phyloP scores from a whole-genome alignment of 805 yeast genomes.

The Yamadazyma sp. region DNA sequence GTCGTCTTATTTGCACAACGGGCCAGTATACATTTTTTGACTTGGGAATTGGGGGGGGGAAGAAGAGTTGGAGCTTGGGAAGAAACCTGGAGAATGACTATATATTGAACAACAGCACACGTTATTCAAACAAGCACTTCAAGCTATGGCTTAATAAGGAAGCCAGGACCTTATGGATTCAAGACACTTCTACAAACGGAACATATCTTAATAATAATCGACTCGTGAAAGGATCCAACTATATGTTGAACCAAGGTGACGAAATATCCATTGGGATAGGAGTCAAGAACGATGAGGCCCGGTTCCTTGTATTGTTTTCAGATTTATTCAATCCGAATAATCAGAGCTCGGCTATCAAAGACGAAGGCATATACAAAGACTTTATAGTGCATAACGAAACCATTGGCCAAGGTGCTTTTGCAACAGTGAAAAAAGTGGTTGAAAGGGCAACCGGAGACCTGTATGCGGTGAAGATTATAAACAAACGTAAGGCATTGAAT shows the following conservation, averaged over 20 bases:
- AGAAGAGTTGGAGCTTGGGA: constrained; percentile 68
- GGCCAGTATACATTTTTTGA: constrained; percentile 53
- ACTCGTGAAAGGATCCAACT: constrained; percentile 73
- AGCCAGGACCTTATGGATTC: constrained; percentile 56
- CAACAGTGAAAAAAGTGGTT: constrained; percentile 88
- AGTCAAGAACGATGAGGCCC: constrained; percentile 63
- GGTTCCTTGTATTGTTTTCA: constrained; percentile 53
- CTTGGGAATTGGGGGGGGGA: constrained; percentile 30
- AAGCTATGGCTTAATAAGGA: constrained; percentile 64
- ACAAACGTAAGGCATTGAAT: constrained; percentile 69
- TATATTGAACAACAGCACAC: constrained; percentile 54
- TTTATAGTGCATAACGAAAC: constrained; percentile 81
- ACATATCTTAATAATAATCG: constrained; percentile 78
- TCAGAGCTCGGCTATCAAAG: constrained; percentile 27
- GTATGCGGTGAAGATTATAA: constrained; percentile 88
- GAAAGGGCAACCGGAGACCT: constrained; percentile 83
- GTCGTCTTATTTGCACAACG: constrained; percentile 59
- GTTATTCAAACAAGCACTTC: constrained; percentile 74
- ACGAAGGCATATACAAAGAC: constrained; percentile 62
- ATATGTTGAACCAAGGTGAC: constrained; percentile 87
- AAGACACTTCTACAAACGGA: constrained; percentile 88
- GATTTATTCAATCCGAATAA: constrained; percentile 36
- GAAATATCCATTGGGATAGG: constrained; percentile 90
- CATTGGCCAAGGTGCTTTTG: constrained; percentile 98
- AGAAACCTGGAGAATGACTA: constrained; percentile 68